A percentile compares a stretch with the other conserved stretches of the same genome.
Evolutionary conservation across 2,329 filamentous ascomycete genomes (phyloP).

Genomic region (Zymoseptoria crescenta): DNA sequence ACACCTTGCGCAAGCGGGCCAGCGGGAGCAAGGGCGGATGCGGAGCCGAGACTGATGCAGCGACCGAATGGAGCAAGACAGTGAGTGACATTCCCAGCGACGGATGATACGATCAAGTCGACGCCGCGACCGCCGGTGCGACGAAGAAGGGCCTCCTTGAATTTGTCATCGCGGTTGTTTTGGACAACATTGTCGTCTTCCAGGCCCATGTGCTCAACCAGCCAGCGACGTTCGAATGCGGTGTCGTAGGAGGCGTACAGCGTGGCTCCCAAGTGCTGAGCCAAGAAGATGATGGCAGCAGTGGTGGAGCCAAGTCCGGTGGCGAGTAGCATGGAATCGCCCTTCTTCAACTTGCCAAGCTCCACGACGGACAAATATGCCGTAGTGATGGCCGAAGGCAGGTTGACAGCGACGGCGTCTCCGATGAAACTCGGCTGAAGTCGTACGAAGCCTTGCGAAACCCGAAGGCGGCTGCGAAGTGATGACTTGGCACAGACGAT

Average conservation of each 20-base stretch:
- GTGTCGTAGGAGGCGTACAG: constrained; percentile 1
- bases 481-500: background rate
- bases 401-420: background rate
- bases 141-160: constrained; percentile 1
- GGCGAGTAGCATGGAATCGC: background rate
- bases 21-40: background rate
- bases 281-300: constrained; percentile 1
- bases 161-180: background rate
- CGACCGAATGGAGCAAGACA: constrained; percentile 2
- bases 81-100: background rate
- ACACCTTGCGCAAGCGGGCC: background rate
- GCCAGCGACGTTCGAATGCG: constrained; percentile 2
- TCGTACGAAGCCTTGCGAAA: background rate
- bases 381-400: background rate
- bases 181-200: constrained; percentile 2
- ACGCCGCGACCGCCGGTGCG: constrained; percentile 1
- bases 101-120: background rate
- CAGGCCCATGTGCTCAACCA: constrained; percentile 2
- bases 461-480: background rate
- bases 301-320: background rate
- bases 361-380: constrained; percentile 1
- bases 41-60: constrained; percentile 1
- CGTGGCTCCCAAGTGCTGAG: constrained; percentile 1
- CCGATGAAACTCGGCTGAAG: constrained; percentile 2
- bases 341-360: constrained; percentile 1